phyloP scores from a whole-genome alignment of 2,329 filamentous ascomycete species.

The Monosporascus sp. region DNA sequence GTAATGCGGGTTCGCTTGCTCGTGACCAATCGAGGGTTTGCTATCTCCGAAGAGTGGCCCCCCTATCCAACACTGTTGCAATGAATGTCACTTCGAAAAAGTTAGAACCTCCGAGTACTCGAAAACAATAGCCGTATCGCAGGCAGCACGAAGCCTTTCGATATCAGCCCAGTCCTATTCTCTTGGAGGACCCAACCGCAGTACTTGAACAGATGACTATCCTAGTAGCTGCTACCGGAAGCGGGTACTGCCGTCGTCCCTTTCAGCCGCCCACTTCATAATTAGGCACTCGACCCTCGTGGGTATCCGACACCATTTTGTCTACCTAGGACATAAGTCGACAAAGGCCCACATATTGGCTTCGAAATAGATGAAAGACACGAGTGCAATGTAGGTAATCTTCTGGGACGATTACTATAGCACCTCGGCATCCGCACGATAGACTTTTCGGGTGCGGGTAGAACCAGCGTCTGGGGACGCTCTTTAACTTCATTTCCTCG shows the following conservation, averaged over 20 bases:
- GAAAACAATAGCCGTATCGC: background rate
- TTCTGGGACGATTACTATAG: background rate
- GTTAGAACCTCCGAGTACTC: background rate
- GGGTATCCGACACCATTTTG: background rate
- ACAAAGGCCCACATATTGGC: background rate
- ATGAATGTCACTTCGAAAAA: background rate
- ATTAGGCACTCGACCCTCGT: background rate
- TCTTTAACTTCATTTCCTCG: background rate
- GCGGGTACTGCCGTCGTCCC: background rate
- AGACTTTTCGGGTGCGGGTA: background rate
- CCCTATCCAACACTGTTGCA: background rate
- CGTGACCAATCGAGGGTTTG: background rate
- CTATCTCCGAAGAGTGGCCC: background rate
- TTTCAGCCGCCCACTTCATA: background rate
- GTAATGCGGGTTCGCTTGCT: background rate
- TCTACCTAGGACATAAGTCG: background rate
- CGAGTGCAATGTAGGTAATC: background rate
- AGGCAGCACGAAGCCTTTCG: no score
- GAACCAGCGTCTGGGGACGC: background rate
- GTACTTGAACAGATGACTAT: background rate
- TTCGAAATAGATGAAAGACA: background rate
- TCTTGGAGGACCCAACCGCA: no score
- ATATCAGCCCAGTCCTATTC: no score
- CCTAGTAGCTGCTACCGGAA: background rate
- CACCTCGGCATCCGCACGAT: background rate